Evolutionary conservation across 139 green algal species (phyloP).

Genomic region (Coelastrella sp.): DNA sequence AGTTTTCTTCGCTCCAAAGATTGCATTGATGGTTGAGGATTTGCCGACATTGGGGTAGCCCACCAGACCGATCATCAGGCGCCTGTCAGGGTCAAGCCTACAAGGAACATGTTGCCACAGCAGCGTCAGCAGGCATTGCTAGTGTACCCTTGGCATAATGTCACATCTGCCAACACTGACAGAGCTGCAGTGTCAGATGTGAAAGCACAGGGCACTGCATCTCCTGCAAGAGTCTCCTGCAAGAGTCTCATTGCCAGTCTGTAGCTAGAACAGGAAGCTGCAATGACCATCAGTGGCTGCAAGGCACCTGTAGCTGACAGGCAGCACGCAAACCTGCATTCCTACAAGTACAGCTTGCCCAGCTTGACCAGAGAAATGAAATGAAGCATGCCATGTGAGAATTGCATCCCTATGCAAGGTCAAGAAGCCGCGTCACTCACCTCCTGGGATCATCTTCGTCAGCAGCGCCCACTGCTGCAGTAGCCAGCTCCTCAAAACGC

Average conservation of each 20-base stretch:
- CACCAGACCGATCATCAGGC: slow-evolving; percentile 88
- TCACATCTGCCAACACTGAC: too few species aligned
- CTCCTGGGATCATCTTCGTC: slow-evolving; percentile 32
- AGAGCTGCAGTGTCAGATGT: too few species aligned
- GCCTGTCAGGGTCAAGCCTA: slow-evolving; percentile 36
- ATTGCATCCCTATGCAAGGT: not conserved
- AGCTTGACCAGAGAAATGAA: too few species aligned
- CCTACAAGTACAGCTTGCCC: too few species aligned
- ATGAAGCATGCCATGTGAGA: not conserved
- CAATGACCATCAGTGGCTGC: too few species aligned
- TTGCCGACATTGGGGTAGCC: slow-evolving; percentile 99
- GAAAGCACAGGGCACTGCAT: too few species aligned
- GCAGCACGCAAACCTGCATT: too few species aligned
- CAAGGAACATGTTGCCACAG: not conserved
- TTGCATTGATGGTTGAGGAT: slow-evolving; percentile 92
- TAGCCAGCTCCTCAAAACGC: slow-evolving; percentile 50
- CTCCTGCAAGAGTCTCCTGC: too few species aligned
- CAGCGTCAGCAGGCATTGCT: not conserved
- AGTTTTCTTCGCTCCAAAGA: slow-evolving; percentile 97
- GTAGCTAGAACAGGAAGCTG: too few species aligned
- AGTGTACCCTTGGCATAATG: too few species aligned
- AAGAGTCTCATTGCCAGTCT: too few species aligned
- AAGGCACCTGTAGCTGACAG: too few species aligned
- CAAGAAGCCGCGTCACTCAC: not conserved
- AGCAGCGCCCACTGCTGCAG: slow-evolving; percentile 9